These are phyloP conservation scores for Apiotrichum domesticum DNA, from an alignment of 1,284 basidiomycete genomes.

Conservation along the genomic window DNA sequence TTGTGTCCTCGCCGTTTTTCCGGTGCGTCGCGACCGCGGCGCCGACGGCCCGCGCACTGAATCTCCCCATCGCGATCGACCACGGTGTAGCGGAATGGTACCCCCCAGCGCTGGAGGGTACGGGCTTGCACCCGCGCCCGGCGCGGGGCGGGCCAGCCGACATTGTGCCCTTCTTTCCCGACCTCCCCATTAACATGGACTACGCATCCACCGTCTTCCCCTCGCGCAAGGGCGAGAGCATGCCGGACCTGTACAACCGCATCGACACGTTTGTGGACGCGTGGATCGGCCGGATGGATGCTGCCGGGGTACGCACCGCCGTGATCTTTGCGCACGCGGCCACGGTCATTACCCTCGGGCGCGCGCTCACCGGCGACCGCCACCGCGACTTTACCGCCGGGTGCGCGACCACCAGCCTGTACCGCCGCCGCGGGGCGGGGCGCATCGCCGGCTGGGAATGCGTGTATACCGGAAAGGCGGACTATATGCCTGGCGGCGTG, in stretches of 20 bases:
- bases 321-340: slow-evolving; percentile 52
- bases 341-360: slow-evolving; percentile 45
- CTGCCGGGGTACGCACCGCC: slow-evolving; percentile 39
- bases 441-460: slow-evolving; percentile 27
- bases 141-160: slow-evolving; percentile 16
- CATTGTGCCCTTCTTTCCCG: slow-evolving; percentile 34
- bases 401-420: slow-evolving; percentile 41
- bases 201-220: slow-evolving; percentile 49
- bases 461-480: slow-evolving; percentile 37
- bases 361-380: slow-evolving; percentile 25
- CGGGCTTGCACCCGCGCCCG: slow-evolving; percentile 43
- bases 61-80: slow-evolving; percentile 7
- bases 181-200: slow-evolving; percentile 20
- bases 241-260: slow-evolving; percentile 45
- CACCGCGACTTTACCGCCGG: slow-evolving; percentile 37
- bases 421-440: slow-evolving; percentile 23
- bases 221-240: slow-evolving; percentile 46
- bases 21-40: slow-evolving; percentile 51
- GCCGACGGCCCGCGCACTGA: slow-evolving; percentile 35
- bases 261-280: slow-evolving; percentile 37
- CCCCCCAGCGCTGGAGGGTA: slow-evolving; percentile 10
- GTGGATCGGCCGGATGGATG: slow-evolving; percentile 36
- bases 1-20: slow-evolving; percentile 47
- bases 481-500: slow-evolving; percentile 42
- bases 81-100: slow-evolving; percentile 15